Evolutionary conservation across 1,139 yeast species (phyloP).

Genomic region (Saccharomyces pastorianus): DNA sequence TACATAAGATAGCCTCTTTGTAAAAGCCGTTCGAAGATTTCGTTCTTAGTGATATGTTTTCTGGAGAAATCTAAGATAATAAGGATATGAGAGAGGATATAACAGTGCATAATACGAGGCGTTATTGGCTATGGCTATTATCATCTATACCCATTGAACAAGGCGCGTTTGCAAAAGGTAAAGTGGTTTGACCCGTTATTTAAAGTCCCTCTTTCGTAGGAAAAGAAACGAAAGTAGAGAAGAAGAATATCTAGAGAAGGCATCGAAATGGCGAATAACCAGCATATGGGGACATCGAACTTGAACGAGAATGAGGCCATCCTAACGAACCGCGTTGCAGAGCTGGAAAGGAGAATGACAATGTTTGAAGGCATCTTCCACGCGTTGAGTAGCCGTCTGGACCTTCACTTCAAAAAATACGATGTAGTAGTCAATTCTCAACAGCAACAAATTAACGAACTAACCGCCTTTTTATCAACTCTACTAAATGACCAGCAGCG

Average conservation of each 20-base stretch:
- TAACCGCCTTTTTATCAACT: conserved; percentile 22
- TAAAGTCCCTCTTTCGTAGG: neutral
- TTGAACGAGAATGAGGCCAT: conserved; percentile 9
- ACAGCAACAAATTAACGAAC: conserved; percentile 27
- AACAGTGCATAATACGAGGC: neutral
- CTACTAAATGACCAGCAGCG: conserved; percentile 26
- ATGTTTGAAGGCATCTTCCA: conserved; percentile 29
- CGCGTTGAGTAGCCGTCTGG: conserved; percentile 26
- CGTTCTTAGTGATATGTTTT: neutral
- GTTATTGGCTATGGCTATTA: neutral
- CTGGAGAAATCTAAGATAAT: neutral
- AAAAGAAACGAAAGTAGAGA: neutral
- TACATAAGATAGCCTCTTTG: neutral
- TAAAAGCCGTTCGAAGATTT: neutral
- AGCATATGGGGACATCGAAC: neutral
- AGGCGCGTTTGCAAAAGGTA: neutral
- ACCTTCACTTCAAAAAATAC: conserved; percentile 29
- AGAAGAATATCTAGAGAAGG: neutral
- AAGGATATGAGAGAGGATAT: neutral
- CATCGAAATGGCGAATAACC: conserved; percentile 1
- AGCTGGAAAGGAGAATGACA: conserved; percentile 24
- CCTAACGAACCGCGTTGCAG: conserved; percentile 18
- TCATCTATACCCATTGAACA: neutral
- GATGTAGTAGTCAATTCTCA: conserved; percentile 26
- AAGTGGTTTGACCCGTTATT: neutral